Conservation (phyloP, 306 rosid species). For the Notholithocarpus densiflorus region DNA sequence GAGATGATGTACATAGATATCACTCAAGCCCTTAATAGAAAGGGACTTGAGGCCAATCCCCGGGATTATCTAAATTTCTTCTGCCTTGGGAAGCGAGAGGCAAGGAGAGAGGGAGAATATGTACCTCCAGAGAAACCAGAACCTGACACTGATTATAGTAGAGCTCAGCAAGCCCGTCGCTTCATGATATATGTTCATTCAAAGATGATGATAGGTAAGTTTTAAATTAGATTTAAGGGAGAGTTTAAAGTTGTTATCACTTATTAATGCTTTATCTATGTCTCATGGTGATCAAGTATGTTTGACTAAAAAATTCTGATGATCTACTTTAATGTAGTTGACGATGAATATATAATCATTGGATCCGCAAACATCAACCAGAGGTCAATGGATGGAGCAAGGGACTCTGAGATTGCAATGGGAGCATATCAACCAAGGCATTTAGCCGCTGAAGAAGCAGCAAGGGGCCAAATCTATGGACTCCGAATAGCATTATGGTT, state of each 20-base stretch:
- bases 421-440: slow-evolving; percentile 76
- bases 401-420: slow-evolving; percentile 91
- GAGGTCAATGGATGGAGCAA: slow-evolving; percentile 87
- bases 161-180: slow-evolving; percentile 60
- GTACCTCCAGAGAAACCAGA: slow-evolving; percentile 57
- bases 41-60: slow-evolving; percentile 44
- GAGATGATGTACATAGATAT: slow-evolving; percentile 88
- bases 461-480: slow-evolving; percentile 57
- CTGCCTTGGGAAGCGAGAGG: slow-evolving; percentile 79
- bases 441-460: slow-evolving; percentile 15
- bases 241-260: neutral
- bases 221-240: no score
- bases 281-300: neutral
- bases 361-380: slow-evolving; percentile 94
- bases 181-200: slow-evolving; percentile 98
- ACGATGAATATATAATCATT: slow-evolving; percentile 85
- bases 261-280: no score
- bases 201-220: slow-evolving; percentile 94
- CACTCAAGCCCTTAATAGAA: slow-evolving; percentile 47
- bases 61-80: slow-evolving; percentile 63
- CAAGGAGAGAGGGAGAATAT: slow-evolving; percentile 28
- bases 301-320: no score
- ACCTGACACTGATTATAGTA: slow-evolving; percentile 48
- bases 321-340: slow-evolving; percentile 40
- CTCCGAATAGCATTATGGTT: slow-evolving; percentile 64